Conservation (phyloP, 345 rosid species). For the Linum trigynum region DNA sequence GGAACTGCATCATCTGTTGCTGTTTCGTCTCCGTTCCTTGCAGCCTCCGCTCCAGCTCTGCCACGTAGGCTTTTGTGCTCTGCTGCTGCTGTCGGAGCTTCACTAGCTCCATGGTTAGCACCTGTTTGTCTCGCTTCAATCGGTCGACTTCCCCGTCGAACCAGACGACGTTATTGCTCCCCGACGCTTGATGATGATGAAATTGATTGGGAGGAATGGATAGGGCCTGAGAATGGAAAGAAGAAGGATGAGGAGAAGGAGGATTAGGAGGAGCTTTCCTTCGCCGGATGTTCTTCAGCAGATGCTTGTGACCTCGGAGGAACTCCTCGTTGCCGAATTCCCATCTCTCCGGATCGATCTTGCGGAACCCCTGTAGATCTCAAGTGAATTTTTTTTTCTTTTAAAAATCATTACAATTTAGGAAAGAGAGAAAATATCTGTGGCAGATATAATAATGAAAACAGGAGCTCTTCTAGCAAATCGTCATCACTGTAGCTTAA, state of each 20-base stretch:
- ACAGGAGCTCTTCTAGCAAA: neutral
- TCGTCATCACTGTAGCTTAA: neutral
- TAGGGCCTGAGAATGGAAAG: constrained; percentile 8
- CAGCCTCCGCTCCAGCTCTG: constrained; percentile 57
- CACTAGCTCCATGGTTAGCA: constrained; percentile 44
- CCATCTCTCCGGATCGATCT: constrained; percentile 75
- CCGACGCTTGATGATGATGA: constrained; percentile 32
- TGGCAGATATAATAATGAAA: neutral
- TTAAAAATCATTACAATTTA: neutral
- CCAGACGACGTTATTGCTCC: constrained; percentile 19
- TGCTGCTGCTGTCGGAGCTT: constrained; percentile 67
- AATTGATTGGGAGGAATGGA: constrained; percentile 20
- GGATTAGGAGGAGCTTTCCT: neutral
- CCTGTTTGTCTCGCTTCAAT: constrained; percentile 53
- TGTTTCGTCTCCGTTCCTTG: constrained; percentile 67
- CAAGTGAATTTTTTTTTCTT: neutral
- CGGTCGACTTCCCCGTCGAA: constrained; percentile 34
- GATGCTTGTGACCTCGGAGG: neutral
- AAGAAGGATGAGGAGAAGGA: neutral
- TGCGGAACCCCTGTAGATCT: constrained; percentile 61
- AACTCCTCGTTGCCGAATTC: constrained; percentile 67
- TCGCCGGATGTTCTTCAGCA: neutral
- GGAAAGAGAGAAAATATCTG: neutral
- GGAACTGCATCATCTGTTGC: constrained; percentile 79
- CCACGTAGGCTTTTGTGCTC: constrained; percentile 45